Base-by-base conservation (phyloP, 1,284 basidiomycete genomes). In the Trametes versicolor region DNA sequence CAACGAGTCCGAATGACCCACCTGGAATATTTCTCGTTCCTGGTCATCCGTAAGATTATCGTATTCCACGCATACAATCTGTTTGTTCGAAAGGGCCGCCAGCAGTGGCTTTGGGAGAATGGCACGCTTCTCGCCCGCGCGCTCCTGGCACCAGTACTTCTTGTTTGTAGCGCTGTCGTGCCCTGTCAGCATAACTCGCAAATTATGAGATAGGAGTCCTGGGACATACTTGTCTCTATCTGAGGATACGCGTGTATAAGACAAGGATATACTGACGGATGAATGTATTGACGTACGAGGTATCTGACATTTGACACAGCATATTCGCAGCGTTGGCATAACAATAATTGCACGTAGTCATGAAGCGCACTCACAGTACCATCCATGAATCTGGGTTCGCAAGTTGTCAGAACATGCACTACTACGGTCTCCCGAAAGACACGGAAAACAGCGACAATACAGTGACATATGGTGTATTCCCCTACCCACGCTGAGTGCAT, bases 21-120 rank as follows among this genome's bases (percentile, higher is more conserved):
- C 89, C 77, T 91, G 88, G 77, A 93, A 93, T 17, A 93, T 91
- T 68, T 93, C 91, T 47, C 90, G 80, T 68, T 92, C 90, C 58
- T 88, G 85, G 15, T 81, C 78, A 64, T 87, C 86, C 0, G 75
- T 78, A 12, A 93, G 79, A 36, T 86, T 85, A 48, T 86, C 81
- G 66, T 91, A 93, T 71, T 93, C 89, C 12, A 92, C 83, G 71
- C 91, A 93, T 0, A 88, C 86, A 36, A 93, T 83, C 65, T 92
- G 90, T 73, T 91, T 91, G 69, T 85, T 87, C 9, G 83, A 80
- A 65, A 92, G 92, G 1, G 83, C 56, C 15, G 81, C 81, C 23
- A 80, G 78, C 60, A 86, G 83, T 54, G 82, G 82, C 1, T 81
- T 81, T 0, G 88, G 84, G 0, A 91, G 74, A 1, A 83, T 50